Base-by-base conservation (phyloP, 192 early-diverging fungal species). In the Diversispora eburnea region DNA sequence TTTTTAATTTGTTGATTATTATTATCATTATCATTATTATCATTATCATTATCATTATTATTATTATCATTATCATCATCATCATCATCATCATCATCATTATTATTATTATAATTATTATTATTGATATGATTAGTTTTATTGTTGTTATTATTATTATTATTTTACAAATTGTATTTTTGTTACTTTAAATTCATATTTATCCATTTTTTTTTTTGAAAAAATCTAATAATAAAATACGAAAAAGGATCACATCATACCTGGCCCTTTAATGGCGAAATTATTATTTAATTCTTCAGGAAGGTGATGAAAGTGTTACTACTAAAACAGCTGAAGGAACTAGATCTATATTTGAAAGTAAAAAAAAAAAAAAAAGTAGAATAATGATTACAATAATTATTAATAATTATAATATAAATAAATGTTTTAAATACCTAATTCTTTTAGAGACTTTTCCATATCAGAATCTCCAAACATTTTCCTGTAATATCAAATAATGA, bases 401-500 rank as follows among this genome's bases (percentile, higher is more conserved):
- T 9, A 54, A 54, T 52, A 39, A 8, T 0, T 49, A 49, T 13
- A 49, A 13, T 51, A 51, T 51, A 54, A 2, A 54, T 54, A 55
- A n/a, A 68, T 51, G n/a, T 10, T 6, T 20, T 25, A 59, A 55
- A 46, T 58, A 71, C 69, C 20, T 6, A 71, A 56, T 59, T 71
- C 69, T 22, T 71, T 71, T 25, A 71, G 42, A 13, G 69, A 48
- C 46, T 71, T 58, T 13, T 25, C 17, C 56, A n/a, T 39, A 33
- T 43, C 33, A 48, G 2, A 10, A 59, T 22, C 22, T 15, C 10
- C 69, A 7, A 71, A 47, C 15, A 71, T 20, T 71, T 71, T 71
- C 12, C 69, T 71, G 25, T 46, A 52, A n/a, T 0, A 10, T 33
- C 4, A 17, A 69, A 71, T 43, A 12, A 3, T 8, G 17, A 42